These are phyloP conservation scores for Sporobolus alterniflorus DNA, from an alignment of 202 grass and related monocot genomes.

Conservation along the genomic window DNA sequence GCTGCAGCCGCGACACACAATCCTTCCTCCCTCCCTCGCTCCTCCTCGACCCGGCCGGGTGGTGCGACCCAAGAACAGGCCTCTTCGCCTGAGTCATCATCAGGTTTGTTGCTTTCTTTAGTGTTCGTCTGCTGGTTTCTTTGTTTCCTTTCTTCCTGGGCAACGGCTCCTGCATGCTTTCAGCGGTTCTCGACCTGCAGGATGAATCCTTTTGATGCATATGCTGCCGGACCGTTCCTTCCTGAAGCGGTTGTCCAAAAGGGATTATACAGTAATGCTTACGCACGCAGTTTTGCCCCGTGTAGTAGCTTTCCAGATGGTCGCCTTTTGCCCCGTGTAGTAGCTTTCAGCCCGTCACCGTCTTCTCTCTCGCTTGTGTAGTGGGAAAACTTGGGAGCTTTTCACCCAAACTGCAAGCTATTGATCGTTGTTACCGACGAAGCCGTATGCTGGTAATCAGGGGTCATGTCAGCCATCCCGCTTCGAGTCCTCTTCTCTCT, in stretches of 20 bases:
- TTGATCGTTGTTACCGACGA: not conserved
- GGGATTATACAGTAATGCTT: no score
- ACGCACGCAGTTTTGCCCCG: not conserved
- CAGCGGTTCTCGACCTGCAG: no score
- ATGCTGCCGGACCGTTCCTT: no score
- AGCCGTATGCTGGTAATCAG: not conserved
- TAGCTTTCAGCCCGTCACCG: not conserved
- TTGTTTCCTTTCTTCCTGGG: no score
- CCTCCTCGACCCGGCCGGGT: no score
- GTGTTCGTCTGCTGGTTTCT: no score
- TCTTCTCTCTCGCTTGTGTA: slow-evolving; percentile 18
- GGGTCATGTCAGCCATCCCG: not conserved
- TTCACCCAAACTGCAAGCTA: slow-evolving; percentile 3
- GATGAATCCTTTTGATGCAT: no score
- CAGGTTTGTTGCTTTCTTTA: no score
- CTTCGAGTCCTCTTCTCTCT: not conserved
- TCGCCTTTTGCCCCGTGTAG: not conserved
- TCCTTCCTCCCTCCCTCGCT: not conserved
- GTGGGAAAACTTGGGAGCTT: not conserved
- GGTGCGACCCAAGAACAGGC: no score
- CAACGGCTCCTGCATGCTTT: no score
- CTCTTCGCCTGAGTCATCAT: no score
- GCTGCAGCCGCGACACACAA: not conserved
- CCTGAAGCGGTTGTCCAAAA: no score
- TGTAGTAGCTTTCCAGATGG: not conserved